Conservation (phyloP, 2,329 filamentous ascomycete species). For the Atkinsonella texensis region DNA sequence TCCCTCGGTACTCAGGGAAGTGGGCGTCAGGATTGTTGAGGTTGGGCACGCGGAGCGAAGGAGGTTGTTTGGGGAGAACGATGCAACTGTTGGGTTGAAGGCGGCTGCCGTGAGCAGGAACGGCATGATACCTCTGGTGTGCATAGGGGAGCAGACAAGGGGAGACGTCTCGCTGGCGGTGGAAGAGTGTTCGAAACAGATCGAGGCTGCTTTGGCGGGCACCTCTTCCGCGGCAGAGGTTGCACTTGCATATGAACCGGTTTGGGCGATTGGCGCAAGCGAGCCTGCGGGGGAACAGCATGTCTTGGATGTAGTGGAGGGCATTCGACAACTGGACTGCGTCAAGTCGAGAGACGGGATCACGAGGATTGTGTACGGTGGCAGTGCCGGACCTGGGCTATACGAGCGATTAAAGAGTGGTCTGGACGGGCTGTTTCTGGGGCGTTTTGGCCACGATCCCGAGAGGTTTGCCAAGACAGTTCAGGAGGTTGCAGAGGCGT, state of each 20-base stretch:
- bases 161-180: slow-evolving; percentile 45
- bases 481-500: slow-evolving; percentile 49
- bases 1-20: slow-evolving; percentile 50
- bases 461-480: slow-evolving; percentile 61
- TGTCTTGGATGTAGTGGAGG: slow-evolving; percentile 57
- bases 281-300: slow-evolving; percentile 61
- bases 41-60: slow-evolving; percentile 73
- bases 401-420: slow-evolving; percentile 55
- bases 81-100: slow-evolving; percentile 54
- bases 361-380: slow-evolving; percentile 68
- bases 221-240: slow-evolving; percentile 54
- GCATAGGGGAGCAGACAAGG: slow-evolving; percentile 58
- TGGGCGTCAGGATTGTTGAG: slow-evolving; percentile 63
- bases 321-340: slow-evolving; percentile 43
- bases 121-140: slow-evolving; percentile 65
- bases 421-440: slow-evolving; percentile 71
- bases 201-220: slow-evolving; percentile 48
- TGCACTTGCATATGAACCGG: slow-evolving; percentile 74
- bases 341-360: slow-evolving; percentile 38
- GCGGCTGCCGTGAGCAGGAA: slow-evolving; percentile 55
- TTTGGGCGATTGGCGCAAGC: slow-evolving; percentile 74
- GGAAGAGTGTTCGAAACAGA: slow-evolving; percentile 52
- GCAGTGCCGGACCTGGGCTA: slow-evolving; percentile 69
- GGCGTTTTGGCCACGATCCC: slow-evolving; percentile 69
- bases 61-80: slow-evolving; percentile 62